Conservation (phyloP, 2,329 filamentous ascomycete genomes). For the Colletotrichum kahawae region DNA sequence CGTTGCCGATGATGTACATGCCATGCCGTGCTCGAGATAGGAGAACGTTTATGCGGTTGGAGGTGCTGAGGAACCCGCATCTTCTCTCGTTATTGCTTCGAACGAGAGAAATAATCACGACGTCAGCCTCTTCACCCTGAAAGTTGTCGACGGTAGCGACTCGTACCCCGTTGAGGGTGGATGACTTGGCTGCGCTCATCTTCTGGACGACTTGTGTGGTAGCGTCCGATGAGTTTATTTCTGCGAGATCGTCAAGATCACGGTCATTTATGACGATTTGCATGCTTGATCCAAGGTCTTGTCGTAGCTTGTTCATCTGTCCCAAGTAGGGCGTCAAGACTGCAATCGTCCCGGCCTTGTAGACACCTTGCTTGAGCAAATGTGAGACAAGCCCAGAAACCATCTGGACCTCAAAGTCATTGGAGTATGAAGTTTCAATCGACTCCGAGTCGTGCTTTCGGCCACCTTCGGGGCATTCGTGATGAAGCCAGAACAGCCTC, state of each 20-base stretch:
- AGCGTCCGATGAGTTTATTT: constrained; percentile 33
- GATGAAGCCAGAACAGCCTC: constrained; percentile 68
- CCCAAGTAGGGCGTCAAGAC: constrained; percentile 72
- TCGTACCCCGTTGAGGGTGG: constrained; percentile 52
- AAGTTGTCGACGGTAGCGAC: constrained; percentile 77
- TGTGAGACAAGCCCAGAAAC: constrained; percentile 66
- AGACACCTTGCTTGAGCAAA: constrained; percentile 67
- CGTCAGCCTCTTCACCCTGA: constrained; percentile 76
- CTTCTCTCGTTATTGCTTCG: constrained; percentile 66
- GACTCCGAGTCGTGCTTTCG: constrained; percentile 29
- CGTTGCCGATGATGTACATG: constrained; percentile 74
- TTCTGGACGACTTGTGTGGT: constrained; percentile 2
- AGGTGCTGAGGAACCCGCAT: constrained; percentile 69
- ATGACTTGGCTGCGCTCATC: constrained; percentile 26
- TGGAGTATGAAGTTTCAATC: constrained; percentile 53
- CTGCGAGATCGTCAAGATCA: constrained; percentile 60
- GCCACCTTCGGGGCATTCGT: constrained; percentile 34
- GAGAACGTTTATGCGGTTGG: constrained; percentile 73
- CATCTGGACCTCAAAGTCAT: constrained; percentile 69
- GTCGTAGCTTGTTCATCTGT: constrained; percentile 58
- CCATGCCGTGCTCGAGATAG: constrained; percentile 71
- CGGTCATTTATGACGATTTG: constrained; percentile 69
- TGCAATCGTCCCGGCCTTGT: constrained; percentile 66
- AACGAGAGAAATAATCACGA: constrained; percentile 73
- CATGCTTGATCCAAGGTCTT: constrained; percentile 50